A percentile compares a stretch with the other conserved stretches of the same genome.
Conservation (phyloP, 495 filamentous ascomycete species). For the Penicillium bialowiezense region DNA sequence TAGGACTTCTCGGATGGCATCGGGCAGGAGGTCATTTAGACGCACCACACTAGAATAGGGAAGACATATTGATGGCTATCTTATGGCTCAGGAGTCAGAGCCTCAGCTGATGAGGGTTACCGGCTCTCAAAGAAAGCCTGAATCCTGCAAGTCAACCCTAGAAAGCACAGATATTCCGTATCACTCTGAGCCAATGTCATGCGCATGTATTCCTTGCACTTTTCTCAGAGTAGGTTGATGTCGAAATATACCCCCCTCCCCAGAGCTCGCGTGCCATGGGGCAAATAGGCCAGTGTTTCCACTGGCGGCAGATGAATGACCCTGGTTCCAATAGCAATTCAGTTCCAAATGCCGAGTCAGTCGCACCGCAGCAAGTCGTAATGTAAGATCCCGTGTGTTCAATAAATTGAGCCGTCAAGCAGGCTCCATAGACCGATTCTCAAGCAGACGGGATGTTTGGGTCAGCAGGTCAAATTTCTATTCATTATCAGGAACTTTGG, state of each 20-base stretch:
- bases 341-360: neutral
- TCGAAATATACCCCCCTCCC: too few relatives aligned
- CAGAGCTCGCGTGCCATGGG: neutral
- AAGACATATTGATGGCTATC: neutral
- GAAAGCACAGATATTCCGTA: neutral
- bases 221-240: too few relatives aligned
- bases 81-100: neutral
- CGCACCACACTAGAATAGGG: slow-evolving; percentile 1
- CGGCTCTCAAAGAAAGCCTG: neutral
- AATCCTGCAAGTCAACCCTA: neutral
- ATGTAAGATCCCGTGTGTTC: neutral
- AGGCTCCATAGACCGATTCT: neutral
- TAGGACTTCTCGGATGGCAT: neutral
- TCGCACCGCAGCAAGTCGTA: neutral
- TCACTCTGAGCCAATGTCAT: neutral
- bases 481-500: too few relatives aligned
- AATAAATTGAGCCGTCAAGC: slow-evolving; percentile 1
- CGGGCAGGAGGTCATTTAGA: neutral
- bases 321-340: neutral
- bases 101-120: neutral
- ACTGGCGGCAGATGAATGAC: neutral
- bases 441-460: neutral
- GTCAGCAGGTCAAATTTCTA: neutral
- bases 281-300: neutral
- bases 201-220: neutral